Evolutionary conservation across 805 yeast genomes (phyloP).

Genomic region (Barnettozyma siamensis): DNA sequence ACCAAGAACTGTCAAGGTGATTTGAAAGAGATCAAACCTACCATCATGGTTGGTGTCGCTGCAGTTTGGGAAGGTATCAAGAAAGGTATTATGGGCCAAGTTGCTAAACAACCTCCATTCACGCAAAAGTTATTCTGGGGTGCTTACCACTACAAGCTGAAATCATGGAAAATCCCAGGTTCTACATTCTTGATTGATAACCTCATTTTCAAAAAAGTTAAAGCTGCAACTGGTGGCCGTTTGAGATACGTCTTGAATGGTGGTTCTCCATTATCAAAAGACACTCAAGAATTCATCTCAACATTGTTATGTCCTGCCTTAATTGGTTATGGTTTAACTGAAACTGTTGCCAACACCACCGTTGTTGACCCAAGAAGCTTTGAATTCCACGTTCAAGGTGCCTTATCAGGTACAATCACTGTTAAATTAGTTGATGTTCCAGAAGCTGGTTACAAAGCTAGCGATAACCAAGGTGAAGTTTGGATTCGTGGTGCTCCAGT

Average conservation of each 20-base stretch:
- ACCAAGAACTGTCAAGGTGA: slow-evolving; percentile 86
- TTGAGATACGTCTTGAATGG: slow-evolving; percentile 75
- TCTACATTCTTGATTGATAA: slow-evolving; percentile 56
- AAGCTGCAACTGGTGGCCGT: slow-evolving; percentile 92
- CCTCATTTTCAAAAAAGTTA: slow-evolving; percentile 78
- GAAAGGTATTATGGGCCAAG: slow-evolving; percentile 82
- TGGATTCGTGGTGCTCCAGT: slow-evolving; percentile 73
- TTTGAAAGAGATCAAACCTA: slow-evolving; percentile 79
- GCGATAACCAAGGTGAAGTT: slow-evolving; percentile 90
- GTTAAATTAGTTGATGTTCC: slow-evolving; percentile 86
- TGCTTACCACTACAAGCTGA: slow-evolving; percentile 69
- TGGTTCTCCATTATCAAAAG: slow-evolving; percentile 82
- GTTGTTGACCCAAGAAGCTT: slow-evolving; percentile 59
- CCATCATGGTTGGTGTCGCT: slow-evolving; percentile 96
- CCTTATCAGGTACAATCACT: slow-evolving; percentile 75
- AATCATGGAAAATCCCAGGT: slow-evolving; percentile 68
- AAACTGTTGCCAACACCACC: slow-evolving; percentile 85
- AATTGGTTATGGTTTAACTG: slow-evolving; percentile 95
- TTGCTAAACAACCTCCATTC: slow-evolving; percentile 56
- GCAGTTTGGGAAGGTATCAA: slow-evolving; percentile 97
- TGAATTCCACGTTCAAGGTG: slow-evolving; percentile 77
- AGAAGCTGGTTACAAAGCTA: slow-evolving; percentile 87
- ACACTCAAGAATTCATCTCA: slow-evolving; percentile 76
- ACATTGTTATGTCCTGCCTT: slow-evolving; percentile 79
- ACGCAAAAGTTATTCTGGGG: slow-evolving; percentile 85